These are phyloP conservation scores for Phyllachora maydis DNA, from an alignment of 2,329 filamentous ascomycete genomes.

Conservation along the genomic window DNA sequence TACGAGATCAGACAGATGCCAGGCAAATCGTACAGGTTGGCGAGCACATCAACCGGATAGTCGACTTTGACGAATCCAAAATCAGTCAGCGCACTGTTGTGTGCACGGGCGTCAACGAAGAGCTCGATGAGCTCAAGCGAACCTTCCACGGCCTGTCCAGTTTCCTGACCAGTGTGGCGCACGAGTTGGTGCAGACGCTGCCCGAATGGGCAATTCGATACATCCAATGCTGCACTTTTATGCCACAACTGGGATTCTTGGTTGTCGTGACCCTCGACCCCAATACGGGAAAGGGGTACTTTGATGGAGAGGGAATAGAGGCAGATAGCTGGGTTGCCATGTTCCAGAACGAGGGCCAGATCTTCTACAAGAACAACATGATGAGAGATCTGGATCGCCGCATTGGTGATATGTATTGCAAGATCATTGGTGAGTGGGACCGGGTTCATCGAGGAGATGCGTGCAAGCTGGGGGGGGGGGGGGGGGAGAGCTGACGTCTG, in stretches of 20 bases:
- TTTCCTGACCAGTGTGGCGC: constrained; percentile 47
- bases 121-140: constrained; percentile 60
- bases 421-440: constrained; percentile 48
- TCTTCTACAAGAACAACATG: constrained; percentile 71
- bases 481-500: not conserved
- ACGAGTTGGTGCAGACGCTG: constrained; percentile 38
- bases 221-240: constrained; percentile 62
- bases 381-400: constrained; percentile 67
- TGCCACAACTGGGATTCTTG: constrained; percentile 82
- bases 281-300: constrained; percentile 34
- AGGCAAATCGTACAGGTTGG: constrained; percentile 43
- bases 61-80: constrained; percentile 65
- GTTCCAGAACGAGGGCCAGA: constrained; percentile 49
- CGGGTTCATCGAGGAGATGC: no score
- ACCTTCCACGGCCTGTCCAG: constrained; percentile 59
- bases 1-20: constrained; percentile 38
- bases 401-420: constrained; percentile 68
- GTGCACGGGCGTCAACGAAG: constrained; percentile 44
- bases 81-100: constrained; percentile 55
- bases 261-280: constrained; percentile 48
- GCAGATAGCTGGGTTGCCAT: constrained; percentile 54
- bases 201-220: constrained; percentile 34
- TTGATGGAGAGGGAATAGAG: constrained; percentile 34
- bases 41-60: constrained; percentile 46
- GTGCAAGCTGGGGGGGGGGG: no score